A percentile compares a stretch with the other conserved stretches of the same genome.
These are phyloP conservation scores for Serendipita sp. DNA, from an alignment of 768 basidiomycete species.

Conservation along the genomic window DNA sequence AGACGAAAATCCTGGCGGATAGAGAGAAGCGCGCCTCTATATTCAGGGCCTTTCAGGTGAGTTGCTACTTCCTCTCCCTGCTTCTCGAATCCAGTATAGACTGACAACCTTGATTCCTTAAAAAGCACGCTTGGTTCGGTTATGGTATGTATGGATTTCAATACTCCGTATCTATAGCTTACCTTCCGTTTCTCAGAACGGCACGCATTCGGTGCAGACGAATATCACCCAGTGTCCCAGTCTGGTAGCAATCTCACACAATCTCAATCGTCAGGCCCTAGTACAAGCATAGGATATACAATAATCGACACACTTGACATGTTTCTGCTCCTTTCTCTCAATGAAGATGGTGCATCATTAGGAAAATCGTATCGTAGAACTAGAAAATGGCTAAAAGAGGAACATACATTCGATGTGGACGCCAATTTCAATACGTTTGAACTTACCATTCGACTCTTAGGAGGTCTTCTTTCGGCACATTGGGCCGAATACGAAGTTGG, in stretches of 20 bases:
- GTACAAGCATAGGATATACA: slow-evolving; percentile 61
- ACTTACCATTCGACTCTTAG: slow-evolving; percentile 84
- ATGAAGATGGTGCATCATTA: slow-evolving; percentile 34
- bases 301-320: slow-evolving; percentile 80
- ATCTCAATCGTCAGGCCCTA: slow-evolving; percentile 26
- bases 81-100: neutral
- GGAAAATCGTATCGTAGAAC: slow-evolving; percentile 39
- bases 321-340: slow-evolving; percentile 69
- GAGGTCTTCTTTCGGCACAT: slow-evolving; percentile 76
- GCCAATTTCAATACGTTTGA: slow-evolving; percentile 80
- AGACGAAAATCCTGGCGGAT: slow-evolving; percentile 26
- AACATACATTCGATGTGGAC: slow-evolving; percentile 60
- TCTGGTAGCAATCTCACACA: slow-evolving; percentile 61
- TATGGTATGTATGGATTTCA: slow-evolving; percentile 40
- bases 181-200: slow-evolving; percentile 34
- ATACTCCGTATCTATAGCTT: slow-evolving; percentile 9
- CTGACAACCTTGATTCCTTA: neutral
- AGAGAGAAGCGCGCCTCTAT: slow-evolving; percentile 47
- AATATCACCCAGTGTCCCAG: slow-evolving; percentile 72
- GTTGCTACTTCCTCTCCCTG: slow-evolving; percentile 10
- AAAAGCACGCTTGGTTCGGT: slow-evolving; percentile 67
- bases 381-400: slow-evolving; percentile 53
- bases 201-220: slow-evolving; percentile 83
- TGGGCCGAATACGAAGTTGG: slow-evolving; percentile 13
- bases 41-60: slow-evolving; percentile 62